Evolutionary conservation across 1,284 basidiomycete genomes (phyloP).

Genomic region (Naganishia sp.): DNA sequence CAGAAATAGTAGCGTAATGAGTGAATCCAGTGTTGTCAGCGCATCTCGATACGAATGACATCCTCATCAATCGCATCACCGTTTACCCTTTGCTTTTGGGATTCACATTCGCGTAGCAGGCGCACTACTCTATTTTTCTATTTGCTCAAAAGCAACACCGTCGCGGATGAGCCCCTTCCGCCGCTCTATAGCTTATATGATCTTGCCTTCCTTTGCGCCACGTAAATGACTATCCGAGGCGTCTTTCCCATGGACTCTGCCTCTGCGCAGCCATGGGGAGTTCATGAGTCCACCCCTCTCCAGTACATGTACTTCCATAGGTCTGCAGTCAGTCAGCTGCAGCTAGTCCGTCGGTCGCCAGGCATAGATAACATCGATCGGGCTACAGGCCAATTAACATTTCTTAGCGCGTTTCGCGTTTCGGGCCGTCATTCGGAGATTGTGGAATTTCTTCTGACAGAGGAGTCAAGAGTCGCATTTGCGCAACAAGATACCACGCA

Average conservation of each 20-base stretch:
- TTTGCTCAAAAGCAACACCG: neutral
- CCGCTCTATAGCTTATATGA: no score
- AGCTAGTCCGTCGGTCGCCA: no score
- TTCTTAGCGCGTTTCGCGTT: conserved; percentile 25
- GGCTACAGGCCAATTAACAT: conserved; percentile 5
- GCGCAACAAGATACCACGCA: no score
- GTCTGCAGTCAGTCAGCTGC: no score
- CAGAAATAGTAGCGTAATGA: conserved; percentile 4
- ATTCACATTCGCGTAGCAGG: no score
- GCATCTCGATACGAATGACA: neutral
- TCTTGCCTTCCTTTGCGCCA: no score
- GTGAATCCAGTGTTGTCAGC: neutral
- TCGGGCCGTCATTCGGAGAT: conserved; percentile 4
- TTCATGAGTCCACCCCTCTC: neutral
- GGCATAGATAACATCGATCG: conserved; percentile 8
- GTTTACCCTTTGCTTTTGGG: no score
- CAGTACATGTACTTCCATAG: no score
- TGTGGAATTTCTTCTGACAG: conserved; percentile 1
- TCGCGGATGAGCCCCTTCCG: neutral
- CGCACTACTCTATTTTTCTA: no score
- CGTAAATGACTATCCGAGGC: no score
- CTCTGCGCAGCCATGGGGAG: no score
- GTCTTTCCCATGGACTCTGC: no score
- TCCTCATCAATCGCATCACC: neutral
- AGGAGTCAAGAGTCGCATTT: neutral